Base-by-base conservation (phyloP, 345 rosid genomes). In the Salix viminalis region DNA sequence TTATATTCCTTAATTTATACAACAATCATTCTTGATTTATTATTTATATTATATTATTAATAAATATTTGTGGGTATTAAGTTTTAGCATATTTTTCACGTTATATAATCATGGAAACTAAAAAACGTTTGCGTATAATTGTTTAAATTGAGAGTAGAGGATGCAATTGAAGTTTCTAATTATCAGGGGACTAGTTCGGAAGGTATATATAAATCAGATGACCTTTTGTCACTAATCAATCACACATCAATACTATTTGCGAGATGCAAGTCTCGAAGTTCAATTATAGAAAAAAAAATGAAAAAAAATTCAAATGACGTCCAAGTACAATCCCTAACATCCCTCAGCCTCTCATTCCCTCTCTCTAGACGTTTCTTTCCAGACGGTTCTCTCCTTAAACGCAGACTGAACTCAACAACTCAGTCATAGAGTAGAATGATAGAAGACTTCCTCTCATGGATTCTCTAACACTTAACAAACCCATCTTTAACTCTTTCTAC, bases 401-500 rank as follows among this genome's bases (percentile, higher is more conserved):
- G 89, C 87, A 58, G 79, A 64, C 82, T 65, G 75, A 77, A 50
- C 72, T 76, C 21, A 65, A 78, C 41, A 65, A 28, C 10, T 16
- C 30, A 10, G 24, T 62, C 30, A 12, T 62, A n/a, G 60, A 54
- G 7, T 54, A n/a, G 60, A 54, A 21, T 54, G 23, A 54, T 54
- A 54, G 60, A 21, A 21, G 7, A 54, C 60, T 54, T 54, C 60
- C 72, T 82, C 72, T 73, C 77, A 90, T 89, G 97, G 87, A 78
- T 82, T 77, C 87, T 44, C 48, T 87, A 23, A 82, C 80, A 16
- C 48, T 83, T 41, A 90, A 19, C 60, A 52, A 78, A 42, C 84
- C 89, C 67, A 48, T 82, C 15, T 83, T 73, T 58, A 76, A 32
- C 73, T 72, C 80, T 69, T 77, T 84, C 73, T 67, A 66, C 39